Conservation (phyloP, 2,329 filamentous ascomycete genomes). For the Curvularia sp. region DNA sequence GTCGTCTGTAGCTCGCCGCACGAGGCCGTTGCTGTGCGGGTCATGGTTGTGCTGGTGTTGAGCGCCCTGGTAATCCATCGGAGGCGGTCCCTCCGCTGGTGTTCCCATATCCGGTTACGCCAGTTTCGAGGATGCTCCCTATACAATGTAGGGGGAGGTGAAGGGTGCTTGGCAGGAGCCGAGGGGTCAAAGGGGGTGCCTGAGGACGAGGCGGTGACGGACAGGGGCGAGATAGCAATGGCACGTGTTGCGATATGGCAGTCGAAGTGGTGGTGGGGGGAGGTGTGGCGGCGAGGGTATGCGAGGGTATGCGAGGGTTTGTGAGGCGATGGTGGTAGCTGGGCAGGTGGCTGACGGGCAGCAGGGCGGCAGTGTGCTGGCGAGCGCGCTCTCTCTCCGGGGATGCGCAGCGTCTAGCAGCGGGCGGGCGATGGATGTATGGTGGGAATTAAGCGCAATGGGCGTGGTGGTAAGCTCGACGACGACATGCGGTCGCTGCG, state of each 20-base stretch:
- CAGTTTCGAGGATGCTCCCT: conserved; percentile 27
- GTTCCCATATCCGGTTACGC: conserved; percentile 43
- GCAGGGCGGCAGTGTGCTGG: conserved; percentile 17
- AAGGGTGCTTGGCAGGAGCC: conserved; percentile 14
- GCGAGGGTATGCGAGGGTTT: not conserved
- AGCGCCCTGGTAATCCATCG: conserved; percentile 42
- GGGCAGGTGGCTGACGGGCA: conserved; percentile 5
- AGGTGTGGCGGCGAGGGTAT: not conserved
- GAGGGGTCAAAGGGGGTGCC: conserved; percentile 18
- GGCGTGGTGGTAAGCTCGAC: conserved; percentile 13
- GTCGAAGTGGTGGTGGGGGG: conserved; percentile 1
- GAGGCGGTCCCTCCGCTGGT: conserved; percentile 47
- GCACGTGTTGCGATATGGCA: conserved; percentile 8
- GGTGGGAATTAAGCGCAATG: conserved; percentile 21
- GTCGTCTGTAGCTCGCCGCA: conserved; percentile 43
- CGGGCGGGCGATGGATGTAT: conserved; percentile 13
- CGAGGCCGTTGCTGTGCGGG: conserved; percentile 42
- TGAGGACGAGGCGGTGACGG: conserved; percentile 10
- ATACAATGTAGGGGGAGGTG: conserved; percentile 8
- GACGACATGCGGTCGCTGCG: conserved; percentile 27
- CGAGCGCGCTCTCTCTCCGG: conserved; percentile 22
- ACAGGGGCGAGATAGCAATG: conserved; percentile 2
- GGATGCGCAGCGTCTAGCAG: conserved; percentile 20
- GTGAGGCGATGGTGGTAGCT: conserved; percentile 7
- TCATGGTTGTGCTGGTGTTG: conserved; percentile 41